Evolutionary conservation across 106 monocot genomes (phyloP).

Genomic region (Xerophyta viscosa): DNA sequence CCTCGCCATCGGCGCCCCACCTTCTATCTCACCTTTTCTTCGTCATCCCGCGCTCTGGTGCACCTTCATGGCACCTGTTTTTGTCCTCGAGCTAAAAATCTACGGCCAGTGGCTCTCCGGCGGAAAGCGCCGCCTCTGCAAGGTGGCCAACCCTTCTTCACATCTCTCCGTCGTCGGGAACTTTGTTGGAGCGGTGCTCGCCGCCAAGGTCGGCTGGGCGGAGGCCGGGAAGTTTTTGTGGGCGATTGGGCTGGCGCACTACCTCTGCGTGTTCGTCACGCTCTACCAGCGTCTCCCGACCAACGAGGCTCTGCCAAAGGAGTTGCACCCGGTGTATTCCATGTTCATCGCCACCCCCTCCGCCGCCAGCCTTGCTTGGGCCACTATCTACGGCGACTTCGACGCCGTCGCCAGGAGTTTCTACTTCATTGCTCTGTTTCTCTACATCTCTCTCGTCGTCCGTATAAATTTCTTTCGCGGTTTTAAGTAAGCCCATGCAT

Average conservation of each 20-base stretch:
- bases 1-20: conserved; percentile 55
- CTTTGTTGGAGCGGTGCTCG: conserved; percentile 77
- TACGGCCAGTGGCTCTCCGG: conserved; percentile 96
- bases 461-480: conserved; percentile 91
- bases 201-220: conserved; percentile 56
- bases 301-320: conserved; percentile 75
- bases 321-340: conserved; percentile 84
- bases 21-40: conserved; percentile 5
- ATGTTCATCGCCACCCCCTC: conserved; percentile 94
- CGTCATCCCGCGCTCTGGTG: conserved; percentile 60
- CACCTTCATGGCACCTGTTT: conserved; percentile 47
- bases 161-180: conserved; percentile 88
- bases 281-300: conserved; percentile 89
- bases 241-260: conserved; percentile 82
- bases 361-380: conserved; percentile 78
- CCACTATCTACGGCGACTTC: conserved; percentile 55
- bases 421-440: conserved; percentile 83
- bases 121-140: conserved; percentile 79
- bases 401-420: conserved; percentile 63
- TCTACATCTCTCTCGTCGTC: conserved; percentile 73
- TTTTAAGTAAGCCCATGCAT: conserved; percentile 56
- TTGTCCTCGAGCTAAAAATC: conserved; percentile 81
- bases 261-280: conserved; percentile 77
- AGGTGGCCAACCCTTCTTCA: conserved; percentile 87
- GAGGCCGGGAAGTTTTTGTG: conserved; percentile 75